Conservation (phyloP, 2,329 filamentous ascomycete species). For the Sclerotinia spermophila region DNA sequence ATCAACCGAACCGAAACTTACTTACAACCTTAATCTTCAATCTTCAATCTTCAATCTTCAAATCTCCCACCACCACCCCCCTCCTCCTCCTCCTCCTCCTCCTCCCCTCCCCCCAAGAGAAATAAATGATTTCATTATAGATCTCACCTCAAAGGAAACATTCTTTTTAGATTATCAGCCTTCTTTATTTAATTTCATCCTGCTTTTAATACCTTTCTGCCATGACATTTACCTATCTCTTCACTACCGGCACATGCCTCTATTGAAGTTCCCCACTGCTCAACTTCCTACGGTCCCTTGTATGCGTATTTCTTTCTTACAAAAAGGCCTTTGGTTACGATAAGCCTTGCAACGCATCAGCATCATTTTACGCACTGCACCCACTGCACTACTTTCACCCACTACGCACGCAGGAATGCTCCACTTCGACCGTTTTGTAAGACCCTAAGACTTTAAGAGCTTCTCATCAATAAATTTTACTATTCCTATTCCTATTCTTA, state of each 20-base stretch:
- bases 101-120: neutral
- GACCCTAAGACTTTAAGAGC: constrained; percentile 4
- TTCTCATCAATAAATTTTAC: constrained; percentile 4
- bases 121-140: neutral
- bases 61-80: neutral
- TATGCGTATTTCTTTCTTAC: neutral
- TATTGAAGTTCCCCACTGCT: neutral
- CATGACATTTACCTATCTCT: constrained; percentile 13
- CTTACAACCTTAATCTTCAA: neutral
- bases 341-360: constrained; percentile 19
- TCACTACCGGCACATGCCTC: neutral
- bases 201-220: neutral
- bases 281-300: neutral
- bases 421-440: constrained; percentile 15
- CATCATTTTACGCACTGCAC: constrained; percentile 3
- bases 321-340: neutral
- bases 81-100: neutral
- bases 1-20: neutral
- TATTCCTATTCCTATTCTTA: neutral
- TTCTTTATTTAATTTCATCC: neutral
- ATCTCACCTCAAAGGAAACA: neutral
- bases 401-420: constrained; percentile 9
- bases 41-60: neutral
- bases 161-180: neutral
- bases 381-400: neutral